Evolutionary conservation across 2,329 filamentous ascomycete genomes (phyloP), one percentile per base, ranked within the genome.

Genomic region (Akanthomyces lecanii): DNA sequence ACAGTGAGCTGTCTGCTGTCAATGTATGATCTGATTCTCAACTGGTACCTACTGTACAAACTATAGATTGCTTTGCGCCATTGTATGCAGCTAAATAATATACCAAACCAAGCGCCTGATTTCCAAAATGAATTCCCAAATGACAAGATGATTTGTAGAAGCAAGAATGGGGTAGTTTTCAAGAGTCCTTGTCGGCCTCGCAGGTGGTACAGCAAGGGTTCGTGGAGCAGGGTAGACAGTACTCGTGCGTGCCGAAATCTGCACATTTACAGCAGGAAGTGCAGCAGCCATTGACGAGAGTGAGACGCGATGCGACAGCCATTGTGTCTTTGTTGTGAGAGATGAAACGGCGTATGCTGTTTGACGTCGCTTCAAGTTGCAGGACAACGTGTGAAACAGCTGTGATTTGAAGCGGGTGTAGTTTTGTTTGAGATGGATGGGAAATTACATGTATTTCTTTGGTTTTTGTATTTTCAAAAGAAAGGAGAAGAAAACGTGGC

Each of bases 201-300:
- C 48, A 36, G 36, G 47, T 33, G 30, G 70, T 67, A 56, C 69
- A 70, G 2, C 57, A 42, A 38, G 70, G 68, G 21, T 68, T 71
- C n/a, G 63, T 68, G 57, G 64, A 67, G 68, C 65, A 74, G 16
- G 70, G 69, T 8, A 71, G 61, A 44, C 72, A 74, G 64, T 69
- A 73, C 50, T 75, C 73, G 63, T 75, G 73, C 10, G 62, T 69
- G 52, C 73, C 73, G 25, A 69, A 63, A 62, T 74, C 72, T 23
- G 65, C 65, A 28, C 72, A 69, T 28, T 66, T 68, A 65, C 74
- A 76, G 67, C 74, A 76, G 38, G 61, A 65, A 11, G 68, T 63
- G 67, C 74, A 76, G 63, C 73, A 74, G 30, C 60, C 28, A 28
- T 66, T 65, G 55, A 65, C 64, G 8, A 65, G 64, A 60, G 52